Base-by-base conservation (phyloP, 371 early-diverging fungal genomes). In the Mortierella sp. region DNA sequence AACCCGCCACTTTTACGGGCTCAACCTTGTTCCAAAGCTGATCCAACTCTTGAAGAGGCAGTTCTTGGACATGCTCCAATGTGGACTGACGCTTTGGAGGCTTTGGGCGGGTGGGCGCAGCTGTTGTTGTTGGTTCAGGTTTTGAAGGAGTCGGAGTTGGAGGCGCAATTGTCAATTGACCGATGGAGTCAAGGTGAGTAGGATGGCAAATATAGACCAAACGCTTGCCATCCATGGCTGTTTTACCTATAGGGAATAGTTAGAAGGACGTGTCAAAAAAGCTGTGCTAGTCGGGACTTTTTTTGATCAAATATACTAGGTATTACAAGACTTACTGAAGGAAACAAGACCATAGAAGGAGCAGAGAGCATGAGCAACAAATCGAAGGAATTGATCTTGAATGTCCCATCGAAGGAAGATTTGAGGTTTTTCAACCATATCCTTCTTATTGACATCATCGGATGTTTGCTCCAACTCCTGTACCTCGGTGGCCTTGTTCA, bases 351-450 rank as follows among this genome's bases (percentile, higher is more conserved):
- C 83, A 30, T 83, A 83, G 63, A 83, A 83, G 24, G 77, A 40
- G 43, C 70, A 73, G n/a, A 83, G 66, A 10, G 83, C 83, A 68
- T 83, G 83, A 11, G 83, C 83, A 18, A 83, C 77, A 59, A 83
- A 83, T 26, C 83, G 73, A 5, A 83, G 65, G 66, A 83, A 83
- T 37, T 77, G 83, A 52, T 83, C 83, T 49, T 76, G 83, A 40
- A 83, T 83, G 40, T 83, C 83, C 83, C 83, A 83, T 22, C 74
- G 70, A 24, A 83, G 71, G 39, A 72, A 77, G 37, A 83, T 61
- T 58, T 77, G 73, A 2, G 65, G 72, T 2, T 58, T 61, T 8
- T 73, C 70, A 16, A 45, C 18, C 45, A 45, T 45, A 45, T 14
- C 39, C 67, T 14, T 22, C 62, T 40, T 40, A 0, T 43, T 62